phyloP scores from a whole-genome alignment of 768 basidiomycete genomes.

The Sporobolomyces pararoseus region DNA sequence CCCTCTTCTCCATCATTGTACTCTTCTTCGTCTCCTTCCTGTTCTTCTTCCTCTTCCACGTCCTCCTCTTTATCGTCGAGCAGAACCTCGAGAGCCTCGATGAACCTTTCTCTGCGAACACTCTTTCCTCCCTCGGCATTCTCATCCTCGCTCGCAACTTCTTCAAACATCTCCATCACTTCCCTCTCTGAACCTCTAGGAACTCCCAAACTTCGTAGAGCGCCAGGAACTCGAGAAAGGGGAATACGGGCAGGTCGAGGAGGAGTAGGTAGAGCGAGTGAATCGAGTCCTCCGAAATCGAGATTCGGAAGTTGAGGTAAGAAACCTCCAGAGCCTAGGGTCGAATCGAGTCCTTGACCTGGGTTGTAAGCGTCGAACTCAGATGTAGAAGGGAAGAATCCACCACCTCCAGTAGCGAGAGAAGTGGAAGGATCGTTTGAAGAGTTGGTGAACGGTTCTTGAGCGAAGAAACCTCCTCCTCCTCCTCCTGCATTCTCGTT shows the following conservation, averaged over 20 bases:
- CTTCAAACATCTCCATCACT: constrained; percentile 25
- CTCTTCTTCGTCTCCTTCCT: constrained; percentile 8
- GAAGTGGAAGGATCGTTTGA: background rate
- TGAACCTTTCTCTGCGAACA: constrained; percentile 27
- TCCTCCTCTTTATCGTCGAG: background rate
- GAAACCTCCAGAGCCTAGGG: constrained; percentile 1
- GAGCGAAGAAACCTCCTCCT: constrained; percentile 4
- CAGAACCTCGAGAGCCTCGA: constrained; percentile 22
- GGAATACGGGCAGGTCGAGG: constrained; percentile 26
- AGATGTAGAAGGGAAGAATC: background rate
- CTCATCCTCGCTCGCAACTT: constrained; percentile 31
- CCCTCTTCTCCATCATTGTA: background rate
- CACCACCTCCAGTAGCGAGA: background rate
- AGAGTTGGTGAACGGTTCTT: background rate
- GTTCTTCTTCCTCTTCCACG: background rate
- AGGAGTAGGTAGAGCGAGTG: constrained; percentile 17
- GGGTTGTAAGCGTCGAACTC: too few relatives aligned
- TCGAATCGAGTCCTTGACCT: background rate
- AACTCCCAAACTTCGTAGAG: constrained; percentile 15
- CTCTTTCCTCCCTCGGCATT: constrained; percentile 14
- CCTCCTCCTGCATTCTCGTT: background rate
- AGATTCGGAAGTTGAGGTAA: background rate
- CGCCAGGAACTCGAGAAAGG: constrained; percentile 1
- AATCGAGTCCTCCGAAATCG: background rate
- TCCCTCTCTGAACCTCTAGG: background rate